Evolutionary conservation across 2,329 filamentous ascomycete genomes (phyloP), one percentile per base, ranked within the genome.

Genomic region (Xylaria hypoxylon): DNA sequence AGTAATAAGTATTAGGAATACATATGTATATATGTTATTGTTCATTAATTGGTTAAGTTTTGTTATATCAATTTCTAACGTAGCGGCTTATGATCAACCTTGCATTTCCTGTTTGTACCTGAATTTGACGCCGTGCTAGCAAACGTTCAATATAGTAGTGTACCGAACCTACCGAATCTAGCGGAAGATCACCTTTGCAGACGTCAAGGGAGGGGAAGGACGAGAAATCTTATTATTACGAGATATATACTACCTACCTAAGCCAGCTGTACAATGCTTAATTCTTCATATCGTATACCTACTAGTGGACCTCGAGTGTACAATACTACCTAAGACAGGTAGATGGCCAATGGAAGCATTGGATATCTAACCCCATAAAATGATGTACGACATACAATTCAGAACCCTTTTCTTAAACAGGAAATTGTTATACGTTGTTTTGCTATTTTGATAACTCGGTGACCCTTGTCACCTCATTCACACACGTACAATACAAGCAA

Each of bases 71-170:
- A 28, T 55, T 28, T 40, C 35, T 42, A 19, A 2, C 5, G 19
- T 4, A 26, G 33, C 26, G 33, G 51, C 28, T 53, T 19, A 53
- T 53, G 24, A 38, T 38, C 50, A 53, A n/a, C 50, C 50, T 31
- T 53, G 33, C 28, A 17, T 24, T 40, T 6, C n/a, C 31, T 38
- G n/a, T 52, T 5, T 17, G 31, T 53, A 33, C 50, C 50, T 53
- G 50, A 11, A 38, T 38, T 53, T 53, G 24, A 31, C n/a, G 50
- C 17, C 13, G 50, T 31, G 31, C 47, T 28, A 38, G 35, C 35
- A 28, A 5, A 8, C 19, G 26, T 19, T 13, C n/a, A 15, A n/a
- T 53, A 8, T 38, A 19, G 33, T 24, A 19, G 7, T 53, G 51
- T 6, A 22, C 22, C 10, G 33, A 31, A 17, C 7, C 44, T 47